Evolutionary conservation across 2,329 filamentous ascomycete species (phyloP).

Genomic region (Trichophyton verrucosum): DNA sequence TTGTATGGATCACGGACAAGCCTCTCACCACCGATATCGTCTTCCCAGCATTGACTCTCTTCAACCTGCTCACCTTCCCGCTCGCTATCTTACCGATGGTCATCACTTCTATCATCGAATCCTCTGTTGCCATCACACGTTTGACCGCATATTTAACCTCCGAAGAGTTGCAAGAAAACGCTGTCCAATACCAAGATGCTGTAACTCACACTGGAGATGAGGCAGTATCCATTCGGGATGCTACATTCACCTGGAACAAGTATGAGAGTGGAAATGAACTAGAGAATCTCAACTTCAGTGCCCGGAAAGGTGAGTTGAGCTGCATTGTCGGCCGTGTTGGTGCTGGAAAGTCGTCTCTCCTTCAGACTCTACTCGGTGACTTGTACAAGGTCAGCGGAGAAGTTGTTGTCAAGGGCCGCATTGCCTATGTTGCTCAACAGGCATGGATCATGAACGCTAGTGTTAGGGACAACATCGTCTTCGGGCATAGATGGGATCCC

Average conservation of each 20-base stretch:
- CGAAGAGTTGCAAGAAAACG: slow-evolving; percentile 80
- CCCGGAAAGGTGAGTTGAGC: slow-evolving; percentile 82
- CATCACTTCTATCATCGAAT: slow-evolving; percentile 90
- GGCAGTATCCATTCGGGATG: slow-evolving; percentile 68
- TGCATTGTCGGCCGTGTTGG: slow-evolving; percentile 94
- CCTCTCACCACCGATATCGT: slow-evolving; percentile 90
- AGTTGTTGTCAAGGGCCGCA: slow-evolving; percentile 66
- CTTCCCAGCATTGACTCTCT: slow-evolving; percentile 82
- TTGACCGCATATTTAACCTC: slow-evolving; percentile 74
- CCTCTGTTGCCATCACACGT: slow-evolving; percentile 78
- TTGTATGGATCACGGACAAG: slow-evolving; percentile 67
- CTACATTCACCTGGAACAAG: slow-evolving; percentile 88
- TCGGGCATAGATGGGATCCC: slow-evolving; percentile 87
- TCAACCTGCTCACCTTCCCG: slow-evolving; percentile 93
- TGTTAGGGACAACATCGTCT: slow-evolving; percentile 92
- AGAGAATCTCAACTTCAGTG: slow-evolving; percentile 73
- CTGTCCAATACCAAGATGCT: slow-evolving; percentile 56
- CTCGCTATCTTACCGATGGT: slow-evolving; percentile 93
- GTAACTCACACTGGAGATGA: slow-evolving; percentile 72
- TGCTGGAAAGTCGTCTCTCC: slow-evolving; percentile 81
- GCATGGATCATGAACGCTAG: slow-evolving; percentile 97
- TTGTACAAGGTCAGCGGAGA: slow-evolving; percentile 78
- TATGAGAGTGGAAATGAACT: slow-evolving; percentile 57
- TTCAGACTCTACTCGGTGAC: slow-evolving; percentile 80
- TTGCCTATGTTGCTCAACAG: slow-evolving; percentile 86